A percentile compares a stretch with the other conserved stretches of the same genome.
phyloP scores from a whole-genome alignment of 192 early-diverging fungal species.

The Backusella parvicylindrica region DNA sequence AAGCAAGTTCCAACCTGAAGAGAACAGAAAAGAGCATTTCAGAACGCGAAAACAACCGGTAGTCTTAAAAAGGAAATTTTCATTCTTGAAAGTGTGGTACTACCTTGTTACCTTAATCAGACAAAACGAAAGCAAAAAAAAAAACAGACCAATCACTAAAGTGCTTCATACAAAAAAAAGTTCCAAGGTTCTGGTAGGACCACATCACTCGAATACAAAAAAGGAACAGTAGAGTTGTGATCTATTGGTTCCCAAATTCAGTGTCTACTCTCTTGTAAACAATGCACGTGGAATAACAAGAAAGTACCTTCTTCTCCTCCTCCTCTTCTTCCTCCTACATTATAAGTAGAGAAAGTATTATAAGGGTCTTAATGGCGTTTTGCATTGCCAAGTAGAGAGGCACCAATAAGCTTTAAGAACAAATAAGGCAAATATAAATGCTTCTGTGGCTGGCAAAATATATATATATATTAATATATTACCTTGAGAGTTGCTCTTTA shows the following conservation, averaged over 20 bases:
- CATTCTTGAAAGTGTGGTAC: neutral
- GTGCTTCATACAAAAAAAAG: conserved; percentile 2
- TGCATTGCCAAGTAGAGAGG: neutral
- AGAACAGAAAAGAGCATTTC: neutral
- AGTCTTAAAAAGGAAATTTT: neutral
- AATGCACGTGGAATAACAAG: neutral
- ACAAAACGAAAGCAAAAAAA: neutral
- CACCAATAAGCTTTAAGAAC: neutral
- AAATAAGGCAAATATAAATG: neutral
- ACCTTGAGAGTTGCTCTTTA: neutral
- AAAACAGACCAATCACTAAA: neutral
- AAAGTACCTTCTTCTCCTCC: neutral
- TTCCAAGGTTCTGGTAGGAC: neutral
- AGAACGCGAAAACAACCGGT: neutral
- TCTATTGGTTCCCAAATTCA: neutral
- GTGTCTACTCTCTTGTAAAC: neutral
- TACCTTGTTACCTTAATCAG: neutral
- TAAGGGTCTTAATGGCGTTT: neutral
- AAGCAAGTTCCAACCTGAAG: neutral
- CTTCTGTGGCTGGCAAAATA: neutral
- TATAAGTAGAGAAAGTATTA: neutral
- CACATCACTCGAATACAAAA: neutral
- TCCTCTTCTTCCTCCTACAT: neutral
- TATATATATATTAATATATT: neutral
- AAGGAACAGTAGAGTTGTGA: neutral